Base-by-base conservation (phyloP, 1,139 yeast species). In the Geotrichum bryndzae region DNA sequence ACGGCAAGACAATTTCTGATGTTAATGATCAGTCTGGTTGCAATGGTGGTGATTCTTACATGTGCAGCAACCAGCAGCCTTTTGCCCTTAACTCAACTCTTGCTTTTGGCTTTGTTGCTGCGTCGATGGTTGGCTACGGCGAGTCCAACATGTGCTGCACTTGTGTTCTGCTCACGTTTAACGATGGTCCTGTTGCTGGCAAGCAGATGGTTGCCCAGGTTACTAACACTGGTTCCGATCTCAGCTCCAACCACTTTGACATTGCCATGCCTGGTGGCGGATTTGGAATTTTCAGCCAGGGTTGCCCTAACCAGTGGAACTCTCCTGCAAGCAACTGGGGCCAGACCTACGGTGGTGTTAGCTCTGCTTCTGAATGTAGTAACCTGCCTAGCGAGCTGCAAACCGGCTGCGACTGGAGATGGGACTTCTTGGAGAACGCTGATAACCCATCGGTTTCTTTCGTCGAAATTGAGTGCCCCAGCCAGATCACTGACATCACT, bases 191-290 rank as follows among this genome's bases (percentile, higher is more conserved):
- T 15, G 50, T 54, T 8, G 33, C 57, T 4, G 67, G 66, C n/a
- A 62, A 65, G 52, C 56, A 53, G 15, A 54, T 65, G 57, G 61
- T 65, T 41, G 65, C 58, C 51, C 67, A 65, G 54, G 41, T 65
- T n/a, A 65, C 67, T 3, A 65, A 65, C 54, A 65, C 67, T 27
- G 67, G 67, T 18, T 33, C 50, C 41, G 66, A 65, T 53, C 54
- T 63, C 18, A 29, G 57, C 8, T 23, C 53, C n/a, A 60, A 59
- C 56, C 64, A 64, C 45, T 63, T 65, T 46, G 67, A 63, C 54
- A 50, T 65, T 29, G 62, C 62, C 35, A 58, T 65, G 45, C 67
- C 67, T 50, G 67, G 65, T 53, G 64, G 66, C n/a, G 67, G 67
- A 23, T 56, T 61, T 27, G 67, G 67, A 22, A 56, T 58, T 18